These are phyloP conservation scores for Murraya koenigii DNA, from an alignment of 345 rosid species.

Conservation along the genomic window DNA sequence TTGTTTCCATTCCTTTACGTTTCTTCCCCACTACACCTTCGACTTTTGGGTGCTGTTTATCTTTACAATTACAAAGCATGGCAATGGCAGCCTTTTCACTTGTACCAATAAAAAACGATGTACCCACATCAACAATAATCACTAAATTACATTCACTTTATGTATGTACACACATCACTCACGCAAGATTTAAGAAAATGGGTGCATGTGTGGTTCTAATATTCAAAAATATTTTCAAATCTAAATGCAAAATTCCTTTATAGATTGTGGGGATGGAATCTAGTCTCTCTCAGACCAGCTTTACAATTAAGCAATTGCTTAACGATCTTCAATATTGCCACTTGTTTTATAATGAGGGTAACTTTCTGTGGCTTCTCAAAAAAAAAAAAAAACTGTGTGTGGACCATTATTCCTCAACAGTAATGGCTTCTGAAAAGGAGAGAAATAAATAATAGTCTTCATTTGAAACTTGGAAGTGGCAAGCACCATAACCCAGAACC, in stretches of 20 bases:
- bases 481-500: constrained; percentile 39
- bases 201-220: not conserved
- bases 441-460: constrained; percentile 8
- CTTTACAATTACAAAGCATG: constrained; percentile 21
- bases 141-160: constrained; percentile 6
- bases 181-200: constrained; percentile 25
- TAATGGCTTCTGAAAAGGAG: constrained; percentile 40
- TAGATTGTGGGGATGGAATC: constrained; percentile 40
- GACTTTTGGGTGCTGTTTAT: not conserved
- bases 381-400: too few relatives aligned
- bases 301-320: constrained; percentile 27
- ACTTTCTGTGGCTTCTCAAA: too few relatives aligned
- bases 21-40: not conserved
- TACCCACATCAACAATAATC: not conserved
- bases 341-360: constrained; percentile 28
- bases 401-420: constrained; percentile 36
- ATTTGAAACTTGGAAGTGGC: constrained; percentile 32
- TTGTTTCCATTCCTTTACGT: not conserved
- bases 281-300: constrained; percentile 20
- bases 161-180: not conserved
- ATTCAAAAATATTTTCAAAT: constrained; percentile 9
- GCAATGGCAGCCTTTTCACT: constrained; percentile 32
- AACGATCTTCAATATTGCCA: constrained; percentile 25
- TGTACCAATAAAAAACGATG: not conserved
- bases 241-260: constrained; percentile 9